Evolutionary conservation across 148 eudicot species (phyloP), one percentile per base, ranked within the genome.

Genomic region (Salicornia ramosissima): DNA sequence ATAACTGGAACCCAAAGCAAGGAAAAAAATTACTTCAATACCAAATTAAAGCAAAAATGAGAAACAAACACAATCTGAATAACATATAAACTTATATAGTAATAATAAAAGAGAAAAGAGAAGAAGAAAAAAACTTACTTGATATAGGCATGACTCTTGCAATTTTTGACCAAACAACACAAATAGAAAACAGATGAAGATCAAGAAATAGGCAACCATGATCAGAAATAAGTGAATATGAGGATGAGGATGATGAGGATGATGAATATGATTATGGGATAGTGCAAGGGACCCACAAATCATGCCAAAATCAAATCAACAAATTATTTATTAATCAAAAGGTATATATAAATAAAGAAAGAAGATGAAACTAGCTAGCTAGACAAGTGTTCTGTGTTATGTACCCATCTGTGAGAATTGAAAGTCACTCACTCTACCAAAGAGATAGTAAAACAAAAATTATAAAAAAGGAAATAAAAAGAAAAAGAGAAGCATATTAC

Each of bases 281-380:
- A 75, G 80, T 75, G 78, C 71, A 75, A 60, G 83, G 93, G 86
- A 79, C 90, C 86, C 86, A 81, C 85, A 69, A 63, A 70, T 71
- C 86, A 85, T 77, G 69, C 64, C 46, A 71, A 28, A 57, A 64
- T 71, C 72, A 70, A 50, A 49, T 31, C 28, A 10, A 59, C 24
- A 64, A 21, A 53, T n/a, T 12, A 22, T 59, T 33, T 71, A 36
- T 62, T 16, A 14, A 22, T 50, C 15, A n/a, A 36, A 40, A 66
- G 12, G 22, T 31, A 39, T 43, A 65, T 58, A 63, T 68, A 45
- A 39, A 16, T 36, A 13, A 53, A 19, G 67, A 62, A 33, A 34
- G 26, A 49, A 64, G 31, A 59, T 46, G 26, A 64, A 3, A 77
- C 34, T 52, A 59, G 36, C 45, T 40, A 68, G 8, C 40, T 39